Conservation (phyloP, 768 basidiomycete genomes). For the Mycena vitilis region DNA sequence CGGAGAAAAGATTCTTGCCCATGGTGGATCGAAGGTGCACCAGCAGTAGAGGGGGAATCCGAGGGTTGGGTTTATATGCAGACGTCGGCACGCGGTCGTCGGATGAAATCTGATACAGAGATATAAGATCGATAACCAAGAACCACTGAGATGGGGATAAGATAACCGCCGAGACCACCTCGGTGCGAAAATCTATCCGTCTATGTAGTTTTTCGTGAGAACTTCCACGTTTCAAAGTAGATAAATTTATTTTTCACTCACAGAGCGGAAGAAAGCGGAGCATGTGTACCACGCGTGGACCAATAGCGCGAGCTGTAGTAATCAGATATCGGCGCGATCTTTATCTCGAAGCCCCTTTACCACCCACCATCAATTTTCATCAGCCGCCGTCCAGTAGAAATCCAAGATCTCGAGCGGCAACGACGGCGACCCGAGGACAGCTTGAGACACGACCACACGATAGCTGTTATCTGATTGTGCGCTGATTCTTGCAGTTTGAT, state of each 20-base stretch:
- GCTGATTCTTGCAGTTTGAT: not conserved
- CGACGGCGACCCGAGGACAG: too few species aligned
- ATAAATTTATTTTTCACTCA: not conserved
- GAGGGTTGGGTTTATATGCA: slow-evolving; percentile 1
- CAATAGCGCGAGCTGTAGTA: not conserved
- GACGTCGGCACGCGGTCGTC: not conserved
- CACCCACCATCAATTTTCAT: too few species aligned
- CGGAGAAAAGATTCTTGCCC: slow-evolving; percentile 83
- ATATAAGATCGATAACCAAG: too few species aligned
- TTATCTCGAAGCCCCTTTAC: too few species aligned
- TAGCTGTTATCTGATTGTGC: too few species aligned
- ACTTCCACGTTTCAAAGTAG: not conserved
- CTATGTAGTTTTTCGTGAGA: not conserved
- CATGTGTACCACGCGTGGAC: not conserved
- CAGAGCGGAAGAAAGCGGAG: too few species aligned
- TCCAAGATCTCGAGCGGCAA: too few species aligned
- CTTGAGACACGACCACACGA: too few species aligned
- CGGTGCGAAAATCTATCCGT: not conserved
- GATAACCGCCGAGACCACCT: not conserved
- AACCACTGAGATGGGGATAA: not conserved
- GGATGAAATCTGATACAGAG: not conserved
- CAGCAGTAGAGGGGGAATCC: not conserved
- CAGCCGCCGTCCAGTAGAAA: too few species aligned
- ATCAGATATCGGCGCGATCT: not conserved
- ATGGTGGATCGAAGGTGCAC: slow-evolving; percentile 51